Conservation (phyloP, 768 basidiomycete genomes). For the Boletus patriciae region DNA sequence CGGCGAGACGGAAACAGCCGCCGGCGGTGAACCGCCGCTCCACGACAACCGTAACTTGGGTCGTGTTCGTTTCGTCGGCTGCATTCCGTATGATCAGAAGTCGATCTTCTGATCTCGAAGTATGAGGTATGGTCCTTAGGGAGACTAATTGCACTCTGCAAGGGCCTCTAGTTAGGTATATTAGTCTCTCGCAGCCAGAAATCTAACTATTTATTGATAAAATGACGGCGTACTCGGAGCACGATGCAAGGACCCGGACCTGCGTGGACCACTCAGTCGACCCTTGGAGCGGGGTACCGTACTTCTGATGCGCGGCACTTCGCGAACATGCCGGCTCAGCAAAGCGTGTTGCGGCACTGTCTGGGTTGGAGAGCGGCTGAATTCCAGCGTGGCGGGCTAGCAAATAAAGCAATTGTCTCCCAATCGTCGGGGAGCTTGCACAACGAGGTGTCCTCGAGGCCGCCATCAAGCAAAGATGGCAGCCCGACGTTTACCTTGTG, state of each 20-base stretch:
- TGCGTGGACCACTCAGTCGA: background rate
- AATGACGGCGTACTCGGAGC: background rate
- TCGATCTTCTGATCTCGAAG: too few species aligned
- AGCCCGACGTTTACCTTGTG: conserved; percentile 9
- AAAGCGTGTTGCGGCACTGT: conserved; percentile 3
- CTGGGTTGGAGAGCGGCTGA: conserved; percentile 1
- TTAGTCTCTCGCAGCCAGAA: background rate
- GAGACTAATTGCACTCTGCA: too few species aligned
- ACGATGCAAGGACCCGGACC: background rate
- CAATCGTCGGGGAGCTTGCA: conserved; percentile 10
- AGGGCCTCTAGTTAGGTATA: too few species aligned
- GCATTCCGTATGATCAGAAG: too few species aligned
- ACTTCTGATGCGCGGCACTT: background rate
- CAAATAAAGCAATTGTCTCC: conserved; percentile 18
- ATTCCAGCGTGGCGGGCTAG: background rate
- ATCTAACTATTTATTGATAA: background rate
- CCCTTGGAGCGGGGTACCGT: background rate
- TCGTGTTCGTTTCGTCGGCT: background rate
- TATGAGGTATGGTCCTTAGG: too few species aligned
- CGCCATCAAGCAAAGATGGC: conserved; percentile 6
- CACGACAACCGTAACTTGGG: background rate
- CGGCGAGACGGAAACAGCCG: background rate
- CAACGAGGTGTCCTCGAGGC: conserved; percentile 30
- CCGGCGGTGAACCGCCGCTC: background rate
- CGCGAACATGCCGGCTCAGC: background rate